A percentile compares a stretch with the other conserved stretches of the same genome.
Conservation (phyloP, 257 asterid species). For the Solanum bulbocastanum region DNA sequence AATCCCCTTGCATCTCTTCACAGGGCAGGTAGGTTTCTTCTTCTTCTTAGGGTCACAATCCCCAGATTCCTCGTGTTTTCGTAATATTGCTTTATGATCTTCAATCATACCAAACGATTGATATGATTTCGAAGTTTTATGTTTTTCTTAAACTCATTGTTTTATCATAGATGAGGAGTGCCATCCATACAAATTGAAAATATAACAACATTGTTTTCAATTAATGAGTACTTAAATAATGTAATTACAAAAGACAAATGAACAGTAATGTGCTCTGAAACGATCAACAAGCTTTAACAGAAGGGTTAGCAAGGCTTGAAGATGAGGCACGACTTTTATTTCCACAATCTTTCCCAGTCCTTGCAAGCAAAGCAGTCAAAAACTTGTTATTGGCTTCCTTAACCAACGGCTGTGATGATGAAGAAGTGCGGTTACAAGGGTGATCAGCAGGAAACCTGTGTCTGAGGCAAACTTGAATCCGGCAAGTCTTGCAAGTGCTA, state of each 20-base stretch:
- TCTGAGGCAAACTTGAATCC: constrained; percentile 57
- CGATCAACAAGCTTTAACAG: constrained; percentile 37
- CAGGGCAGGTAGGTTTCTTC: constrained; percentile 63
- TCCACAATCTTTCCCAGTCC: constrained; percentile 61
- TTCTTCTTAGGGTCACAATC: constrained; percentile 77
- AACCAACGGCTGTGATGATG: not conserved
- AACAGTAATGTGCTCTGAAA: not conserved
- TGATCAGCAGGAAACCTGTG: constrained; percentile 87
- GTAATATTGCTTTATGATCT: constrained; percentile 44
- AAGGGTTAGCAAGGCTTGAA: constrained; percentile 16
- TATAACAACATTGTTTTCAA: not conserved
- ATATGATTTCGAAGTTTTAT: not conserved
- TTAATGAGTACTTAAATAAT: not conserved
- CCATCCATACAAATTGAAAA: not conserved
- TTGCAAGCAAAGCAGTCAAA: constrained; percentile 42
- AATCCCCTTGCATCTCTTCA: constrained; percentile 50
- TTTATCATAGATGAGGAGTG: not conserved
- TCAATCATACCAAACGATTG: too few species aligned
- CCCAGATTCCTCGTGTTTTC: constrained; percentile 54
- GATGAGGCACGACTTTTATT: constrained; percentile 10
- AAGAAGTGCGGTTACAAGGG: constrained; percentile 23
- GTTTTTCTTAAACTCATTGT: not conserved
- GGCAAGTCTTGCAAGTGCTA: constrained; percentile 52
- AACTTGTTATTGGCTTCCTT: constrained; percentile 26
- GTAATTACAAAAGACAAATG: not conserved